These are phyloP conservation scores for Penicillium aurantiogriseum DNA, from an alignment of 2,329 filamentous ascomycete species.

Conservation along the genomic window DNA sequence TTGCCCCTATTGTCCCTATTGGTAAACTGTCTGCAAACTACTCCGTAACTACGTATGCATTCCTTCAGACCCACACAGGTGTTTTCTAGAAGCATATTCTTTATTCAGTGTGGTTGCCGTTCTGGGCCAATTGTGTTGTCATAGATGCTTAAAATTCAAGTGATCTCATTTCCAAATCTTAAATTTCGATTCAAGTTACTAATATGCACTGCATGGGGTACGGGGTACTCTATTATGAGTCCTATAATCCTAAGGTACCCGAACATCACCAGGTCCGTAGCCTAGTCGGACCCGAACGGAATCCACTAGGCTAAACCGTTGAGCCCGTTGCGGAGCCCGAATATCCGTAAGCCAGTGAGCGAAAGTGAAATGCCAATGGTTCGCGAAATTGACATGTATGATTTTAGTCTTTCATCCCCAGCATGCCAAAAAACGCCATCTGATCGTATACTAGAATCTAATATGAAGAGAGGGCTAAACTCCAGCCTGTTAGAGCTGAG, in stretches of 20 bases:
- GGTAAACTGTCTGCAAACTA: neutral
- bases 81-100: neutral
- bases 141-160: neutral
- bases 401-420: neutral
- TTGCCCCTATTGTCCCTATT: neutral
- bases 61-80: neutral
- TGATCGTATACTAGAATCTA: slow-evolving; percentile 6
- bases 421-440: neutral
- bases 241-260: neutral
- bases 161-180: neutral
- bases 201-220: neutral
- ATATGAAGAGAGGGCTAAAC: neutral
- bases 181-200: neutral
- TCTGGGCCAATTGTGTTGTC: neutral
- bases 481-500: neutral
- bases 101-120: neutral
- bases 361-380: neutral
- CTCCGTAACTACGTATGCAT: no score
- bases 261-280: neutral
- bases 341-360: neutral
- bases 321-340: slow-evolving; percentile 18
- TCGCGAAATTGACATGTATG: neutral
- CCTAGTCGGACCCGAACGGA: slow-evolving; percentile 4
- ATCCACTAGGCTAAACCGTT: slow-evolving; percentile 15
- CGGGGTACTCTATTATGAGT: neutral